Base-by-base conservation (phyloP, 495 filamentous ascomycete genomes). In the Penicillium desertorum region DNA sequence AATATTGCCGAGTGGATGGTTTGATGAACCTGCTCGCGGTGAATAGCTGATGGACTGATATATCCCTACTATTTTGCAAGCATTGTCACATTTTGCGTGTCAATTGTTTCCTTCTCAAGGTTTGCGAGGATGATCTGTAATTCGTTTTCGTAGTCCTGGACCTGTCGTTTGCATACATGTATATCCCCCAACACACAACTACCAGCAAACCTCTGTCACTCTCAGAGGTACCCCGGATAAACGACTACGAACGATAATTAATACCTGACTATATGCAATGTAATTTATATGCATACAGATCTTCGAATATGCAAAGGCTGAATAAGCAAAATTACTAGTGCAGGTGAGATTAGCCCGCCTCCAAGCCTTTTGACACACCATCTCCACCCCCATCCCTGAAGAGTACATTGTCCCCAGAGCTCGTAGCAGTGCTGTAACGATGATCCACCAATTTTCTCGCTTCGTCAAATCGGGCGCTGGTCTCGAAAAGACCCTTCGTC, bases 401-500 rank as follows among this genome's bases (percentile, higher is more conserved):
- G 22, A 47, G 12, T 25, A 7, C 34, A 16, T 20, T 17, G 11
- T 23, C 8, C 14, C 25, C 20, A 34, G 11, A 42, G 27, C 32
- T 10, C 39, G 9, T 6, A 30, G 22, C 30, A 11, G 39, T 11
- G 19, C 20, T 10, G 27, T 16, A 42, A n/a, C 34, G 11, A 58
- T 65, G 62, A 59, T 72, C 39, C 52, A 58, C 7, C 66, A 73
- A 54, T 64, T 76, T 46, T 62, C 62, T n/a, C 71, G 69, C 29
- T 78, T 78, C 64, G 59, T 71, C 25, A 68, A 65, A 42, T 60
- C 66, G 5, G 65, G 58, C 32, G 56, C 70, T 47, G 86, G 85
- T 5, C 75, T 88, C 14, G 86, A 89, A 60, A 81, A 84, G 57
- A 82, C 79, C 41, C 76, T 88, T 58, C 83, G 86, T 41, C 69